These are phyloP conservation scores for Schwanniomyces sp. DNA, from an alignment of 805 yeast genomes.

Conservation along the genomic window DNA sequence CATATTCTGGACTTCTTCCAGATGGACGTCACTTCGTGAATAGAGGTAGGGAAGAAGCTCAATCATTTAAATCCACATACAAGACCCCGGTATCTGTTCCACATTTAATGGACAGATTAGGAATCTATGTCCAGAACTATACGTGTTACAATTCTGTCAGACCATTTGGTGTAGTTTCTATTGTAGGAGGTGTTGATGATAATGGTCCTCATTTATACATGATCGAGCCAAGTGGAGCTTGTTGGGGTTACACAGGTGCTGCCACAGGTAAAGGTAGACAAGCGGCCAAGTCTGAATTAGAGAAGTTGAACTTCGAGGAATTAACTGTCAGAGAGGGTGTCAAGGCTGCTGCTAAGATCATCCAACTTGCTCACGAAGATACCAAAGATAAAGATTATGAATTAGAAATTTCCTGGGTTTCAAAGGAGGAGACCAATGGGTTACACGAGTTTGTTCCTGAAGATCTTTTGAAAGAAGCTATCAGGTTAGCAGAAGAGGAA, in stretches of 20 bases:
- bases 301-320: conserved; percentile 74
- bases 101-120: conserved; percentile 81
- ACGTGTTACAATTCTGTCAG: conserved; percentile 96
- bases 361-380: conserved; percentile 94
- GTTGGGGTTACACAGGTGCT: conserved; percentile 97
- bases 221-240: conserved; percentile 96
- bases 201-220: conserved; percentile 91
- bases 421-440: conserved; percentile 73
- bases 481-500: conserved; percentile 78
- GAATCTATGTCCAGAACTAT: conserved; percentile 90
- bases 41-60: conserved; percentile 91
- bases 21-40: conserved; percentile 94
- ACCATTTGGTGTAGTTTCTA: conserved; percentile 93
- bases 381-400: conserved; percentile 97
- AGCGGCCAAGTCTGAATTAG: conserved; percentile 95
- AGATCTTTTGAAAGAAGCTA: conserved; percentile 79
- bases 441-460: conserved; percentile 78
- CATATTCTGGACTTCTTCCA: conserved; percentile 91
- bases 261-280: conserved; percentile 99
- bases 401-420: conserved; percentile 89
- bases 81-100: conserved; percentile 77
- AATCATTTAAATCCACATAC: conserved; percentile 72
- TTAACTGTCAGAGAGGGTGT: conserved; percentile 80
- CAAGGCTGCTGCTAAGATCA: conserved; percentile 90
- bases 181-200: conserved; percentile 90